Evolutionary conservation across 2,329 filamentous ascomycete genomes (phyloP).

Genomic region (Apiospora sp.): DNA sequence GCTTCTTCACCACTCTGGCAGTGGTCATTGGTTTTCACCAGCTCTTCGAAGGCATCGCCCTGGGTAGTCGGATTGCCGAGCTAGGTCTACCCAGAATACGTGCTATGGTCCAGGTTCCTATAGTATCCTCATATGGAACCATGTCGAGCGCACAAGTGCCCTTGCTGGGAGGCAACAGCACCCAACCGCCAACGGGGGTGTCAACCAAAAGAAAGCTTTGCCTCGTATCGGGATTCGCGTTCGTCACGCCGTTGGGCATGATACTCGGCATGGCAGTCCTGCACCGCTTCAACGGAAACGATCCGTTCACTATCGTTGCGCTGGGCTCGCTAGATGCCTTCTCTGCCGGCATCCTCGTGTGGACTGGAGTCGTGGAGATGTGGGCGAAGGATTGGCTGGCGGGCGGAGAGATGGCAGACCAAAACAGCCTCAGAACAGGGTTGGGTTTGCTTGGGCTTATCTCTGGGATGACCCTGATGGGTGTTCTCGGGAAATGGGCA

Average conservation of each 20-base stretch:
- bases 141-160: too few relatives aligned
- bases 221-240: conserved; percentile 57
- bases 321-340: conserved; percentile 64
- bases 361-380: conserved; percentile 67
- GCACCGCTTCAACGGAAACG: conserved; percentile 63
- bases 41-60: conserved; percentile 65
- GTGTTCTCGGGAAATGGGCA: conserved; percentile 21
- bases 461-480: conserved; percentile 19
- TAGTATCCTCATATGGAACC: background rate
- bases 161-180: background rate
- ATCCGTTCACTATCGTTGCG: conserved; percentile 58
- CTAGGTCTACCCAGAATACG: conserved; percentile 38
- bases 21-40: conserved; percentile 65
- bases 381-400: conserved; percentile 63
- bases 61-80: conserved; percentile 60
- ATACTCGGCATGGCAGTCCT: conserved; percentile 64
- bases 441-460: background rate
- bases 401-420: conserved; percentile 38
- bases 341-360: conserved; percentile 63
- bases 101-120: background rate
- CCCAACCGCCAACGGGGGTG: background rate
- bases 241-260: conserved; percentile 67
- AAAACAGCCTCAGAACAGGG: background rate
- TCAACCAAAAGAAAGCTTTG: conserved; percentile 42
- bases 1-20: conserved; percentile 35